These are phyloP conservation scores for Quercus phellos DNA, from an alignment of 331 rosid species.

Conservation along the genomic window DNA sequence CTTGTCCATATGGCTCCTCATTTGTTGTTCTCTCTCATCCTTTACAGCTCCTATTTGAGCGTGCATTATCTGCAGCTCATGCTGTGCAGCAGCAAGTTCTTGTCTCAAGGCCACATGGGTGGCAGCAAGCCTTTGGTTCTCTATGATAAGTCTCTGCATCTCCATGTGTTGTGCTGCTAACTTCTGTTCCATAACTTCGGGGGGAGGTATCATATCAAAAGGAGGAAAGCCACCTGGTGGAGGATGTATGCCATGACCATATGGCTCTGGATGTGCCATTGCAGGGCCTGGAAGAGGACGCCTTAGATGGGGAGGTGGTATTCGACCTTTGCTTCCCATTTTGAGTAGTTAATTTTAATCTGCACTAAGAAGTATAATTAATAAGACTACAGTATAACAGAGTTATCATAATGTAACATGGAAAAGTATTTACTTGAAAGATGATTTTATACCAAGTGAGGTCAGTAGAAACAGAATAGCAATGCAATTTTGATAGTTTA, in stretches of 20 bases:
- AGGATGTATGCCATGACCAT: conserved; percentile 46
- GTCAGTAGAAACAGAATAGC: not conserved
- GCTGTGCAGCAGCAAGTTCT: conserved; percentile 83
- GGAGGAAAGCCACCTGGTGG: conserved; percentile 46
- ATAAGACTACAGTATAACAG: conserved; percentile 3
- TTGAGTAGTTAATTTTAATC: conserved; percentile 3
- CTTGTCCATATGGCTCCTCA: conserved; percentile 43
- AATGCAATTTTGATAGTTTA: not conserved
- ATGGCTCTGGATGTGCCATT: conserved; percentile 36
- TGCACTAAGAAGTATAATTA: not conserved
- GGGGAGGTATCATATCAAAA: conserved; percentile 56
- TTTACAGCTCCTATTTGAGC: conserved; percentile 57
- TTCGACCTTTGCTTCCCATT: conserved; percentile 95
- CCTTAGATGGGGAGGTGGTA: conserved; percentile 64
- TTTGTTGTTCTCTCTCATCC: conserved; percentile 70
- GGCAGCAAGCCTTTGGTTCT: conserved; percentile 78
- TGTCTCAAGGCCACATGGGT: conserved; percentile 73
- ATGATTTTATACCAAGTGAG: not conserved
- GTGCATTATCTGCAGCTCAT: conserved; percentile 72
- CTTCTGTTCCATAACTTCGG: conserved; percentile 82
- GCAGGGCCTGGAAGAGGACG: conserved; percentile 56
- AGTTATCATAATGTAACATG: not conserved
- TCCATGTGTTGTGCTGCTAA: conserved; percentile 76
- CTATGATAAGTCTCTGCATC: conserved; percentile 72
- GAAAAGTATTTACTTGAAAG: not conserved